Conservation (phyloP, 2,329 filamentous ascomycete species). For the Aureobasidium leucospermi region DNA sequence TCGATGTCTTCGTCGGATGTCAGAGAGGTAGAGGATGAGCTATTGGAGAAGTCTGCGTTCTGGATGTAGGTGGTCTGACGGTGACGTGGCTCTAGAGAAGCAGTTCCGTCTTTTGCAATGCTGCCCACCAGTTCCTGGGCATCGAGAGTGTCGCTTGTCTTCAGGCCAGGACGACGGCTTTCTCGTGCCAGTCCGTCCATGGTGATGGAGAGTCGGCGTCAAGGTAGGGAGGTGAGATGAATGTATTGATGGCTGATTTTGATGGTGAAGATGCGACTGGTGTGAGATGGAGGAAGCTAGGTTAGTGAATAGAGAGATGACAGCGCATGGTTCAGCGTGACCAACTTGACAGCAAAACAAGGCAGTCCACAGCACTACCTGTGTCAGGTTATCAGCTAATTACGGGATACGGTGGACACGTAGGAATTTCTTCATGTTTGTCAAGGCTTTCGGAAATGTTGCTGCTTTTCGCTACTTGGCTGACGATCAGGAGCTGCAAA, state of each 20-base stretch:
- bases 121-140: slow-evolving; percentile 19
- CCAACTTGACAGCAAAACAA: background rate
- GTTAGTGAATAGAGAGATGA: background rate
- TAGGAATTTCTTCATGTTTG: background rate
- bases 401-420: background rate
- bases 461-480: background rate
- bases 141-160: slow-evolving; percentile 20
- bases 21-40: slow-evolving; percentile 1
- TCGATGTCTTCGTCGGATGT: slow-evolving; percentile 32
- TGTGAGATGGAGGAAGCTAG: background rate
- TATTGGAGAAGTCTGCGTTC: background rate
- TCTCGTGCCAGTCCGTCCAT: background rate
- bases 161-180: slow-evolving; percentile 15
- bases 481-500: background rate
- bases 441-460: background rate
- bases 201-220: background rate
- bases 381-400: background rate
- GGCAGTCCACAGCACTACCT: background rate
- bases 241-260: background rate
- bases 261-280: background rate
- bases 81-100: slow-evolving; percentile 16
- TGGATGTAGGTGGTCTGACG: background rate
- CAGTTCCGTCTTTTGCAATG: slow-evolving; percentile 18
- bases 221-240: background rate
- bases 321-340: background rate